Evolutionary conservation across 2,329 filamentous ascomycete genomes (phyloP), one percentile per base, ranked within the genome.

Genomic region (Cladosporium colombiae): DNA sequence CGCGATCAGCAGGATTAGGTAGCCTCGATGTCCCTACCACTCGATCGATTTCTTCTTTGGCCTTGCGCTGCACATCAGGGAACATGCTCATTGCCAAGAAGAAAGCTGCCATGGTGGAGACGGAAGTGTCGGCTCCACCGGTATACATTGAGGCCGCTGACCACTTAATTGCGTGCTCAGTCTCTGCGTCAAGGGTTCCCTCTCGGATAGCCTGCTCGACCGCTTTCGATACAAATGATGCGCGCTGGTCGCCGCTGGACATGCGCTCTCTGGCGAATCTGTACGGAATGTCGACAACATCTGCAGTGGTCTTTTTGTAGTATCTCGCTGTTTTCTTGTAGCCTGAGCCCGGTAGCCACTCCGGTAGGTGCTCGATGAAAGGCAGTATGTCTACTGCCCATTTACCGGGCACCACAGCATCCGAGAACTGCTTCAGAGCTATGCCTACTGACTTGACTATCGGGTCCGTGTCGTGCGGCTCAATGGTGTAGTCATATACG

Each of bases 361-460:
- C 73, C 0, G 83, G 82, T 0, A 83, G 49, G 63, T 81, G 74
- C 73, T 76, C 70, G 76, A 81, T 68, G 50, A 77, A 78, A 1
- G 82, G 83, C 1, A 85, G 67, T 0, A 80, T 71, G 64, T 85
- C 82, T 5, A 85, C 81, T 8, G 78, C 67, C 78, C 78, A 84
- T 8, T 72, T 75, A 7, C 82, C 81, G 1, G 82, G 80, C 4
- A 79, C 74, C 14, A 72, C 75, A 5, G 80, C 78, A 25, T 77
- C 70, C 1, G 76, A 72, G 61, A 84, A 81, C 6, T 80, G 65
- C 0, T 73, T 72, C 70, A 84, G 75, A 1, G 78, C 76, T 27
- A 75, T 67, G 2, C 77, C 77, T 0, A 78, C 77, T 11, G 83
- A 66, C 29, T 81, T 74, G 3, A 84, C 77, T 1, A 84, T 72